Conservation (phyloP, 73 alveolate species). For the Symbiodinium pilosum region DNA sequence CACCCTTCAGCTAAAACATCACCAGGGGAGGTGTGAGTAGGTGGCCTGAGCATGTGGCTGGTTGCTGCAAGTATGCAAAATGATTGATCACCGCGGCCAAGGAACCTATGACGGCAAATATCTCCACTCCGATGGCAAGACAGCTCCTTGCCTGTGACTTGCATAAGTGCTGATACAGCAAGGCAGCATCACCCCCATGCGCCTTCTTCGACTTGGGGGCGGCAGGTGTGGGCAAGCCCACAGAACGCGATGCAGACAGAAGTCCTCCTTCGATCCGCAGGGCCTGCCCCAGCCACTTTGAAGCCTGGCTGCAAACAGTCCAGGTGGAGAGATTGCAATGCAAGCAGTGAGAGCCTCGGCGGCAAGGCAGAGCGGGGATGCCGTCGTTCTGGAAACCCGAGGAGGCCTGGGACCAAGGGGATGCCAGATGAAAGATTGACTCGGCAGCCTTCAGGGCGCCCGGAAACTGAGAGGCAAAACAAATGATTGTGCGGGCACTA, state of each 20-base stretch:
- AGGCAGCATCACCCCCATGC: neutral
- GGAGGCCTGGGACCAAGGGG: too few relatives aligned
- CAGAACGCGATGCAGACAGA: neutral
- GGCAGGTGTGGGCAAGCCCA: neutral
- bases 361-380: neutral
- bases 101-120: constrained; percentile 6
- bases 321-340: neutral
- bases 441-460: too few relatives aligned
- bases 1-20: too few relatives aligned
- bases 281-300: neutral
- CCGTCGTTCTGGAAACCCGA: neutral
- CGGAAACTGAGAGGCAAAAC: too few relatives aligned
- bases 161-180: too few relatives aligned
- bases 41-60: too few relatives aligned
- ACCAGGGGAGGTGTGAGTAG: too few relatives aligned
- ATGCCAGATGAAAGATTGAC: too few relatives aligned
- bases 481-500: too few relatives aligned
- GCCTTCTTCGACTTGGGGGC: neutral
- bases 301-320: neutral
- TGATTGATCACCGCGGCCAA: neutral
- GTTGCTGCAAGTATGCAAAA: too few relatives aligned
- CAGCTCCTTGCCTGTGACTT: too few relatives aligned
- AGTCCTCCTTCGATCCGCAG: neutral
- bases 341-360: too few relatives aligned
- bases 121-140: constrained; percentile 19